These are phyloP conservation scores for Solanum pimpinellifolium DNA, from an alignment of 257 asterid species.

Conservation along the genomic window DNA sequence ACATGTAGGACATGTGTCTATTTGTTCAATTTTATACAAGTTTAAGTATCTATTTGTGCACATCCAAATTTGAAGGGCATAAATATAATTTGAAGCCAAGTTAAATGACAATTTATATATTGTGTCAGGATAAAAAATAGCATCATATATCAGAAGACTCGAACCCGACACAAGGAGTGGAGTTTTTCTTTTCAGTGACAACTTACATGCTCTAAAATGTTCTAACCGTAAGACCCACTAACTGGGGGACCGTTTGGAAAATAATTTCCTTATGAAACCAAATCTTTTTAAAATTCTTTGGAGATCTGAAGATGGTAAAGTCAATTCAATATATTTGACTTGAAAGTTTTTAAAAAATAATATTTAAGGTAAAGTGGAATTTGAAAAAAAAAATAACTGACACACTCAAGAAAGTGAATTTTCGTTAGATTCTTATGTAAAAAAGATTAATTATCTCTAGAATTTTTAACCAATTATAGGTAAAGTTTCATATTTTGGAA, in stretches of 20 bases:
- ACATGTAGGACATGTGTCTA: too few species aligned
- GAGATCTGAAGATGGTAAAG: background rate
- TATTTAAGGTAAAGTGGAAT: background rate
- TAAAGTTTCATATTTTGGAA: background rate
- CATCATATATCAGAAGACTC: background rate
- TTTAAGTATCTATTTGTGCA: too few species aligned
- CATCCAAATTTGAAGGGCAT: too few species aligned
- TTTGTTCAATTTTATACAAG: too few species aligned
- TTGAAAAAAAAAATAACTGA: background rate
- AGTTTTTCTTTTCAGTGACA: background rate
- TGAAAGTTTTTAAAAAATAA: background rate
- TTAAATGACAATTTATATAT: too few species aligned
- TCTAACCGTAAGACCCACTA: background rate
- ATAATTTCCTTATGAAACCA: background rate
- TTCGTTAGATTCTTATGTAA: background rate
- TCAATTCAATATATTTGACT: background rate
- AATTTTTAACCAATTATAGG: background rate
- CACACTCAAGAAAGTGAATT: background rate
- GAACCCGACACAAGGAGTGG: background rate
- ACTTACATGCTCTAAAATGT: background rate
- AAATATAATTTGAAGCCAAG: rapidly evolving
- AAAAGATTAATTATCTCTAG: background rate
- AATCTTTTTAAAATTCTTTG: background rate
- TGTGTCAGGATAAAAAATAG: background rate
- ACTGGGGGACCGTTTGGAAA: background rate